phyloP scores from a whole-genome alignment of 202 grass and related monocot species.

The Carex arenaria region DNA sequence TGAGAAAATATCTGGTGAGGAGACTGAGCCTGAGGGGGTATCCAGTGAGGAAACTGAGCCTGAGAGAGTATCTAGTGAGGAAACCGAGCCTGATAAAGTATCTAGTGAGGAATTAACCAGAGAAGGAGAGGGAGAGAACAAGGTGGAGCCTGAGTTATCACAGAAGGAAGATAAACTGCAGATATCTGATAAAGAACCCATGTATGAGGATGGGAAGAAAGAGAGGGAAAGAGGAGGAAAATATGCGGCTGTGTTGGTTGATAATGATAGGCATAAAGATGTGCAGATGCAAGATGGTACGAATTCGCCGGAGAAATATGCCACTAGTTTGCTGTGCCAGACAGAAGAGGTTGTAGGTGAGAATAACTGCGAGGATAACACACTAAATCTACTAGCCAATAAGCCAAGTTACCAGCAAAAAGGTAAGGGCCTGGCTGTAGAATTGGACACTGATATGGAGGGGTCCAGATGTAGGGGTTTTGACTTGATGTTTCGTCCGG shows the following conservation, averaged over 20 bases:
- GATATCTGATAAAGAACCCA: conserved; percentile 4
- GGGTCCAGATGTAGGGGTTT: conserved; percentile 37
- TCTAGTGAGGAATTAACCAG: conserved; percentile 27
- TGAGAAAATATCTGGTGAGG: conserved; percentile 2
- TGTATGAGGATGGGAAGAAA: conserved; percentile 24
- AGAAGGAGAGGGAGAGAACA: conserved; percentile 23
- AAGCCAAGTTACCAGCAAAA: conserved; percentile 50
- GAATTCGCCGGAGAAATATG: conserved; percentile 25
- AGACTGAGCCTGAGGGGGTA: not conserved
- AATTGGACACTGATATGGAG: conserved; percentile 15
- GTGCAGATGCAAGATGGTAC: not conserved
- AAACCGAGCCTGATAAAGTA: not conserved
- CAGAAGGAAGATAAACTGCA: conserved; percentile 12
- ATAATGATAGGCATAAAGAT: not conserved
- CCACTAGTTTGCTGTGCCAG: conserved; percentile 21
- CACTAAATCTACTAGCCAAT: conserved; percentile 35
- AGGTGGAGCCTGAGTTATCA: not conserved
- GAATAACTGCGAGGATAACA: conserved; percentile 28
- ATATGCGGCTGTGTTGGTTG: not conserved
- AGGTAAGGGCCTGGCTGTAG: conserved; percentile 41
- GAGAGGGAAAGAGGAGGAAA: not conserved
- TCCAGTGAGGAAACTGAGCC: conserved; percentile 14
- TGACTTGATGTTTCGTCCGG: conserved; percentile 44
- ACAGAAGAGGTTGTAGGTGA: conserved; percentile 32
- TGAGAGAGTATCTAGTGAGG: conserved; percentile 12